Base-by-base conservation (phyloP, 148 eudicot species). In the Salicornia ramosissima region DNA sequence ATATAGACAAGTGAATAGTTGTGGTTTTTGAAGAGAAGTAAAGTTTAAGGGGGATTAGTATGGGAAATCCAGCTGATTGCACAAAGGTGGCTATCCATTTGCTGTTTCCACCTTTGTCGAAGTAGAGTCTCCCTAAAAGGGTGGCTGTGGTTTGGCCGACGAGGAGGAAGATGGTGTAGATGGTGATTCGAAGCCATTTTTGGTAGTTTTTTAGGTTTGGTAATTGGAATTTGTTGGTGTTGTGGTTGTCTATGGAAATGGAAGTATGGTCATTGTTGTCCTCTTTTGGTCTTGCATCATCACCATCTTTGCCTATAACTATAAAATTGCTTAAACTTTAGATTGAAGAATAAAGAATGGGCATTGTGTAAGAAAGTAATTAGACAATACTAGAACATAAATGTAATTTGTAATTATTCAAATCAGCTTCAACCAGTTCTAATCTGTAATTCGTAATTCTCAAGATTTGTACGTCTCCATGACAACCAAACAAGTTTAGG, bases 71-170 rank as follows among this genome's bases (percentile, higher is more conserved):
- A 16, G 83, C 79, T 8, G 87, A 71, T 74, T 84, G 83, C 22
- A 81, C 87, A 24, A 84, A 68, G 15, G 87, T 84, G 33, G 83
- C 77, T 78, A 84, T 58, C 87, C 87, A 84, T 71, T 81, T 84
- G 74, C 87, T 84, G n/a, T 81, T 81, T 26, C 87, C 87, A 18
- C 87, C 87, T 30, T 79, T 68, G 75, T 79, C 75, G 7, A 56
- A 79, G 77, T 84, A 84, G 6, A 84, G 73, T 24, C 83, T 65
- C 4, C 87, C 87, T 60, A 84, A 52, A 22, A 84, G 77, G 34
- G 71, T 77, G 21, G 77, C 87, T 0, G 51, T 24, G 1, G 81
- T 81, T 71, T 81, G 80, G 59, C 84, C 84, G 0, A 64, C 69
- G 0, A 84, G 77, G 6, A 74, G 36, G 15, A 81, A 71, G 42